A percentile compares a stretch with the other conserved stretches of the same genome.
phyloP scores from a whole-genome alignment of 495 filamentous ascomycete genomes.

The Xylaria telfairii region DNA sequence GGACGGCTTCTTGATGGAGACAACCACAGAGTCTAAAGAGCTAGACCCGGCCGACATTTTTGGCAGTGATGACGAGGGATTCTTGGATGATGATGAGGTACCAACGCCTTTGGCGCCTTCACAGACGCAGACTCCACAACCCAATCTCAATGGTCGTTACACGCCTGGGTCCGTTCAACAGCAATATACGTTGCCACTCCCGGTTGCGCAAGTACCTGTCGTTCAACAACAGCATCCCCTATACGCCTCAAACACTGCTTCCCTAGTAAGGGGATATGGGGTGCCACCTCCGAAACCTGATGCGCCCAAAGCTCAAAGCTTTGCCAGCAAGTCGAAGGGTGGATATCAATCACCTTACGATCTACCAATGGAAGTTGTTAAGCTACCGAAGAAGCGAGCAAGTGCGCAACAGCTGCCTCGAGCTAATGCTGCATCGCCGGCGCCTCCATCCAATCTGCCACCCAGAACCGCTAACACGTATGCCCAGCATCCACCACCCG shows the following conservation, averaged over 20 bases:
- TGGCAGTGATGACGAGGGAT: slow-evolving; percentile 74
- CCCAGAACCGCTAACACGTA: slow-evolving; percentile 69
- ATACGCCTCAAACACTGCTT: slow-evolving; percentile 49
- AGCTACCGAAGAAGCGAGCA: slow-evolving; percentile 67
- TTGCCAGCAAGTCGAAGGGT: slow-evolving; percentile 84
- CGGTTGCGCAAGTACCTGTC: slow-evolving; percentile 33
- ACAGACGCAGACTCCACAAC: slow-evolving; percentile 39
- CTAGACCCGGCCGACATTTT: slow-evolving; percentile 64
- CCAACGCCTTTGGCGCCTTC: slow-evolving; percentile 25
- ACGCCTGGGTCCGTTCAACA: slow-evolving; percentile 40
- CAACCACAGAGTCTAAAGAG: slow-evolving; percentile 42
- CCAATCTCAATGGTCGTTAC: slow-evolving; percentile 44
- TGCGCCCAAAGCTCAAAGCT: slow-evolving; percentile 73
- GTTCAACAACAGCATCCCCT: slow-evolving; percentile 38
- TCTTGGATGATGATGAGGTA: slow-evolving; percentile 65
- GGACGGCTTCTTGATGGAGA: slow-evolving; percentile 56
- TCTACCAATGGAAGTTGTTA: slow-evolving; percentile 84
- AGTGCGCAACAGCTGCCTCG: slow-evolving; percentile 50
- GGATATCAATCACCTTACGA: slow-evolving; percentile 95
- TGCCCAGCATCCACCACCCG: slow-evolving; percentile 42
- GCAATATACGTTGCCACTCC: slow-evolving; percentile 42
- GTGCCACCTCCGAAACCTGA: slow-evolving; percentile 44
- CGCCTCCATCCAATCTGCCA: slow-evolving; percentile 57
- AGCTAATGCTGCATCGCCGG: slow-evolving; percentile 39
- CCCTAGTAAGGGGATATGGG: slow-evolving; percentile 49